Base-by-base conservation (phyloP, 2,329 filamentous ascomycete species). In the Diaporthe batatas region DNA sequence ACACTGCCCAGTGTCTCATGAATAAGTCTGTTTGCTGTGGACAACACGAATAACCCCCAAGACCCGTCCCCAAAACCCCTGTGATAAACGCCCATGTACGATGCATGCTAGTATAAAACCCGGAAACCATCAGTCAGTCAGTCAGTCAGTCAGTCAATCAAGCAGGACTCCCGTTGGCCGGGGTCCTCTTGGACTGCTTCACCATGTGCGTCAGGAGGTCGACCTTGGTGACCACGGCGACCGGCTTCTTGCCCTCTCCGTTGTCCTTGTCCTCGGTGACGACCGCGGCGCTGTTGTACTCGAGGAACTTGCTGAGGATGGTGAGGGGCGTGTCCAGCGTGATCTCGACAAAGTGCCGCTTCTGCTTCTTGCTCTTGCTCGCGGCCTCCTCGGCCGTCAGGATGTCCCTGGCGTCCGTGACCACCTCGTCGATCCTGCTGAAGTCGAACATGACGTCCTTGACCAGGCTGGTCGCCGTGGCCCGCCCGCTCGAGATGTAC, bases 401-500 rank as follows among this genome's bases (percentile, higher is more conserved):
- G 70, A 93, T 85, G 78, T 93, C 89, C 74, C 92, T 90, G 39
- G 94, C 91, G 79, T 98, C 94, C n/a, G 94, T 97, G 72, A 97
- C 91, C 10, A 98, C 92, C 84, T 98, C 95, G 77, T 94, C 91
- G 71, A 98, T 89, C 77, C 92, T 93, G 73, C 91, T 89, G 84
- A 99, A 99, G 83, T 98, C 93, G 80, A 99, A 99, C 96, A 99
- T 99, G 83, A 98, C 94, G 32, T 95, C 92, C 75, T 90, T 90
- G 73, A 99, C 94, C 0, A 90, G 91, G 76, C 89, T 94, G 77
- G 91, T 88, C 8, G 91, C 91, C 0, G 89, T 91, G 16, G 95
- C 95, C 49, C 95, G 92, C 21, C 94, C 94, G 67, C 92, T 91
- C 1, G 94, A 95, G 79, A 99, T 93, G 85, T 94, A 96, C 79